phyloP scores from a whole-genome alignment of 2,329 filamentous ascomycete species.

The Tolypocladium capitatum region DNA sequence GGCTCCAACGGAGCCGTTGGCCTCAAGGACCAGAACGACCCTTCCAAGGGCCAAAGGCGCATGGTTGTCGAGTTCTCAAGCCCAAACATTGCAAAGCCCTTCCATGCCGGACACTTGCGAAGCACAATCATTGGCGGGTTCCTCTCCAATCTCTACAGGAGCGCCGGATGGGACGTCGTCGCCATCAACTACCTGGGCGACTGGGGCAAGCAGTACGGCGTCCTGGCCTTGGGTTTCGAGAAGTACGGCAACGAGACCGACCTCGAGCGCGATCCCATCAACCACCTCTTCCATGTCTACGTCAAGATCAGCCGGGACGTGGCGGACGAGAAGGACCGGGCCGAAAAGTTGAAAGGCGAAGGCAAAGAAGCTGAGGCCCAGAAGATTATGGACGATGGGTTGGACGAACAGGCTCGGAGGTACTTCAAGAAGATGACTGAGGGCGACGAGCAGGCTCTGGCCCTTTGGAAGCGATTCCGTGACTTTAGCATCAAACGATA shows the following conservation, averaged over 20 bases:
- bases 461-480: conserved; percentile 40
- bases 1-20: conserved; percentile 2
- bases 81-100: conserved; percentile 63
- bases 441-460: conserved; percentile 37
- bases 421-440: conserved; percentile 48
- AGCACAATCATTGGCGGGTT: conserved; percentile 61
- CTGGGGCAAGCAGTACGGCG: conserved; percentile 56
- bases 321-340: conserved; percentile 46
- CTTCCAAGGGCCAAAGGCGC: conserved; percentile 2
- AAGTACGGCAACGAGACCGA: conserved; percentile 52
- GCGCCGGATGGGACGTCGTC: conserved; percentile 53
- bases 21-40: conserved; percentile 3
- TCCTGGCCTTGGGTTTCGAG: conserved; percentile 53
- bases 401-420: conserved; percentile 35
- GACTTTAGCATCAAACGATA: conserved; percentile 34
- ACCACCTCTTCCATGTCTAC: conserved; percentile 56
- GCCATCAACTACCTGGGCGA: conserved; percentile 62
- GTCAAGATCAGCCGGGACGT: conserved; percentile 52
- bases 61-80: conserved; percentile 60
- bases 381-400: conserved; percentile 21
- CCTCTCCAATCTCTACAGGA: conserved; percentile 50
- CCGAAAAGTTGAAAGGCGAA: conserved; percentile 29
- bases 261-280: conserved; percentile 50
- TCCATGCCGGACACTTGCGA: conserved; percentile 54
- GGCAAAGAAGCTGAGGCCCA: conserved; percentile 23